phyloP scores from a whole-genome alignment of 208 protist species.

The Angomonas ambiguus region DNA sequence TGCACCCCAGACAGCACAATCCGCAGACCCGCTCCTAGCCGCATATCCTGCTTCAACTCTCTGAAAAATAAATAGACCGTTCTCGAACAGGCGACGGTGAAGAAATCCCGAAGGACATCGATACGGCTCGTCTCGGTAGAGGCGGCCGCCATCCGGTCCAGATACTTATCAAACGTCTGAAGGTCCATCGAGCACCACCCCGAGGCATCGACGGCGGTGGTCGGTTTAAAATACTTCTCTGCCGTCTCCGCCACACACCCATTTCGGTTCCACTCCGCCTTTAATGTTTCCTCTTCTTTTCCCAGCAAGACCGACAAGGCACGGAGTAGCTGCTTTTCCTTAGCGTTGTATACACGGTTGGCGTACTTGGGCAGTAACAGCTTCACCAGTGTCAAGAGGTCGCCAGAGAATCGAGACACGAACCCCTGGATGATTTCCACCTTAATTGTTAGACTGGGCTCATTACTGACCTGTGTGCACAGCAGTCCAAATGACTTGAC shows the following conservation, averaged over 20 bases:
- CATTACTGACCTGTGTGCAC: slow-evolving; percentile 44
- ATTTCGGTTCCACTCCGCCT: slow-evolving; percentile 37
- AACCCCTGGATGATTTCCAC: slow-evolving; percentile 55
- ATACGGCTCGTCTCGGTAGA: slow-evolving; percentile 23
- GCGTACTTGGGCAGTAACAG: slow-evolving; percentile 69
- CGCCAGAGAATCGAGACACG: slow-evolving; percentile 34
- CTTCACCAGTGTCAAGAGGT: slow-evolving; percentile 52
- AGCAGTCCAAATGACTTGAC: slow-evolving; percentile 45
- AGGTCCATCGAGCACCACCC: slow-evolving; percentile 32
- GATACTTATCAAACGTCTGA: slow-evolving; percentile 24
- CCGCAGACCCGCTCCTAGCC: slow-evolving; percentile 27
- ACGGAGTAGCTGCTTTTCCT: slow-evolving; percentile 75
- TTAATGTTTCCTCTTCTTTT: slow-evolving; percentile 30
- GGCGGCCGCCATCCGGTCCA: slow-evolving; percentile 23
- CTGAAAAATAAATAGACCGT: slow-evolving; percentile 38
- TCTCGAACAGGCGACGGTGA: slow-evolving; percentile 19
- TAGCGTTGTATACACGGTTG: slow-evolving; percentile 60
- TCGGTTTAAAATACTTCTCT: slow-evolving; percentile 27
- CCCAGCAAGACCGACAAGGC: slow-evolving; percentile 38
- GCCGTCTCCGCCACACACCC: slow-evolving; percentile 70
- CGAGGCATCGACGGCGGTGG: slow-evolving; percentile 12
- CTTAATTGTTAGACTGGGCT: slow-evolving; percentile 58
- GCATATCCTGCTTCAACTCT: slow-evolving; percentile 37
- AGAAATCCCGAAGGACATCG: slow-evolving; percentile 23
- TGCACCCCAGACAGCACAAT: slow-evolving; percentile 37